These are phyloP conservation scores for Pichia cabralensis DNA, from an alignment of 805 yeast species.

Conservation along the genomic window DNA sequence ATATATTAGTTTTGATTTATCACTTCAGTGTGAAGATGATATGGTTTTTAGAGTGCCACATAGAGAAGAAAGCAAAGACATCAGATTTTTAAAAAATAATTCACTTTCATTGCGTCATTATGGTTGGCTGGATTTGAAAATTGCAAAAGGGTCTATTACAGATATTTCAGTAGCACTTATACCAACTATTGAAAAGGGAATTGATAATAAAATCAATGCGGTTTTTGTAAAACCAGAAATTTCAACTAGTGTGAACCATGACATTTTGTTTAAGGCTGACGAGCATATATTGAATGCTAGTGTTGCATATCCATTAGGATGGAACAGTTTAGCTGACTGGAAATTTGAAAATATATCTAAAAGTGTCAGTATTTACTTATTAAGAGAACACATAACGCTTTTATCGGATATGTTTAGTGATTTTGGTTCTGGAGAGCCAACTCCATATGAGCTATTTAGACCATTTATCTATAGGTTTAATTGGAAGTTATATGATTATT, in stretches of 20 bases:
- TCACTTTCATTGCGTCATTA: slow-evolving; percentile 44
- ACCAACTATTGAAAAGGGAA: slow-evolving; percentile 44
- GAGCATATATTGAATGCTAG: slow-evolving; percentile 44
- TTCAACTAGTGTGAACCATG: slow-evolving; percentile 83
- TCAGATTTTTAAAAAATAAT: slow-evolving; percentile 9
- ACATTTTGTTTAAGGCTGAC: slow-evolving; percentile 55
- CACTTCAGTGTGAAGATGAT: slow-evolving; percentile 54
- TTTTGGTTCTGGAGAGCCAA: slow-evolving; percentile 61
- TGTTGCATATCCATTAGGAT: slow-evolving; percentile 61
- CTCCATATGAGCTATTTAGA: slow-evolving; percentile 66
- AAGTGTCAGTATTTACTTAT: slow-evolving; percentile 48
- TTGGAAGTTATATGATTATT: slow-evolving; percentile 50
- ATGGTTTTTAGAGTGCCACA: slow-evolving; percentile 67
- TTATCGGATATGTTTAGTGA: slow-evolving; percentile 67
- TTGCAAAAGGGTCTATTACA: slow-evolving; percentile 43
- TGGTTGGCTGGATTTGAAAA: slow-evolving; percentile 84
- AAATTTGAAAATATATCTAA: slow-evolving; percentile 41
- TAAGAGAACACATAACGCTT: slow-evolving; percentile 75
- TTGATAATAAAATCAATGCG: slow-evolving; percentile 37
- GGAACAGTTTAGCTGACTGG: slow-evolving; percentile 81
- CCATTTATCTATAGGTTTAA: slow-evolving; percentile 55
- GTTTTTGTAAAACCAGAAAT: slow-evolving; percentile 49
- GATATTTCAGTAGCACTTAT: slow-evolving; percentile 38
- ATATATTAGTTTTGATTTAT: slow-evolving; percentile 45
- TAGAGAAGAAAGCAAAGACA: slow-evolving; percentile 75